Evolutionary conservation across 441 rosid genomes (phyloP).

Genomic region (Cnidoscolus chayamansa): DNA sequence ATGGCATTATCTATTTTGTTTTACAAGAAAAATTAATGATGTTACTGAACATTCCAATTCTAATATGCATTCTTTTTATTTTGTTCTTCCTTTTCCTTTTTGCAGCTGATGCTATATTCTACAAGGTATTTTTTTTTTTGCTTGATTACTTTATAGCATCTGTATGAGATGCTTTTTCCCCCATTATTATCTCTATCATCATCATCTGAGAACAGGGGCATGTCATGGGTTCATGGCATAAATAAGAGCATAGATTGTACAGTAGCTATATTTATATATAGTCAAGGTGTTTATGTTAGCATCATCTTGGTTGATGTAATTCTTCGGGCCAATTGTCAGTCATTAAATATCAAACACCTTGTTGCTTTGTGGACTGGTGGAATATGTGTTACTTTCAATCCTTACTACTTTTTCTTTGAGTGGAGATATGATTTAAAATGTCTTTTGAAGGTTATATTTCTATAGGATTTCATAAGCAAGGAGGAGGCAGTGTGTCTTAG

Average conservation of each 20-base stretch:
- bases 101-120: conserved; percentile 69
- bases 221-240: neutral
- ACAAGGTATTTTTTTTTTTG: conserved; percentile 51
- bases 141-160: conserved; percentile 11
- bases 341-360: neutral
- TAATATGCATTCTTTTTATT: conserved; percentile 19
- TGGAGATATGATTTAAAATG: neutral
- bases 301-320: conserved; percentile 5
- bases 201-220: neutral
- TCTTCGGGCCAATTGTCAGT: conserved; percentile 9
- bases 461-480: neutral
- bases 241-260: neutral
- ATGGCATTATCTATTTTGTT: too few species aligned
- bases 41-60: neutral
- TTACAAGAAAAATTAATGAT: neutral
- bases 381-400: neutral
- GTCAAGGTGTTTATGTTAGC: neutral
- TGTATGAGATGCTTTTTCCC: neutral
- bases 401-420: neutral
- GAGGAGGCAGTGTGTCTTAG: neutral
- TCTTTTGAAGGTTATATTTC: neutral
- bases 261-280: neutral
- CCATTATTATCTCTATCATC: neutral
- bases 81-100: conserved; percentile 20
- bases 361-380: neutral